These are phyloP conservation scores for Tylopilus intermedius DNA, from an alignment of 768 basidiomycete genomes.

Conservation along the genomic window DNA sequence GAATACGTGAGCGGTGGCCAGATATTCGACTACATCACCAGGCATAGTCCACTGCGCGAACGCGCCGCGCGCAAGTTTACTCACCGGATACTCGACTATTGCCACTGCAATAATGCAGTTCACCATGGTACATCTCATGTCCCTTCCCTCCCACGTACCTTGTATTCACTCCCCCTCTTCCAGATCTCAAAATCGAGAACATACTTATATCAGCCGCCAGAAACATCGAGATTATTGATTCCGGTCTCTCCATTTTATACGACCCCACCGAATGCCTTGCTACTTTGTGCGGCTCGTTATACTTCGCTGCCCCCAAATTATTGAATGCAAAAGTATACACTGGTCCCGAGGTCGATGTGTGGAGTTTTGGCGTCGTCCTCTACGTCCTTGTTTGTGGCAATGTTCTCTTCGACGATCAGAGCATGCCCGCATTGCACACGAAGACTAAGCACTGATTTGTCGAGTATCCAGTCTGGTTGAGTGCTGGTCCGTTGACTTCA, in stretches of 20 bases:
- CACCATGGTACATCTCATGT: constrained; percentile 64
- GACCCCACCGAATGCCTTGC: constrained; percentile 76
- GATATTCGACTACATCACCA: constrained; percentile 99
- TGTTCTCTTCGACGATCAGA: constrained; percentile 98
- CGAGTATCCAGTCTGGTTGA: constrained; percentile 96
- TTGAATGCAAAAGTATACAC: constrained; percentile 96
- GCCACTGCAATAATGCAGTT: constrained; percentile 95
- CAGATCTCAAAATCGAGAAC: constrained; percentile 97
- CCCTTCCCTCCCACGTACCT: constrained; percentile 1
- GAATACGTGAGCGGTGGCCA: constrained; percentile 99
- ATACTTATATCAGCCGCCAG: constrained; percentile 98
- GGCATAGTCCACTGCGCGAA: constrained; percentile 93
- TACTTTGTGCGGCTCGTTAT: constrained; percentile 96
- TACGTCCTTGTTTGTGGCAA: constrained; percentile 98
- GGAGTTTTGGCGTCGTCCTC: constrained; percentile 98
- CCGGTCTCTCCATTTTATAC: constrained; percentile 94
- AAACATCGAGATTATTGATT: constrained; percentile 99
- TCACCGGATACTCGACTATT: constrained; percentile 94
- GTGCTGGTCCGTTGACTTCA: constrained; percentile 60
- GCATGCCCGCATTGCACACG: constrained; percentile 97
- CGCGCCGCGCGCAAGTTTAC: constrained; percentile 97
- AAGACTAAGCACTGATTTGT: constrained; percentile 98
- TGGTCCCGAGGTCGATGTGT: constrained; percentile 98
- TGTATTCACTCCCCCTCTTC: background rate
- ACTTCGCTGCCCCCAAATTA: constrained; percentile 97